These are phyloP conservation scores for Phytophthora vignae DNA, from an alignment of 352 stramenopile species.

Conservation along the genomic window DNA sequence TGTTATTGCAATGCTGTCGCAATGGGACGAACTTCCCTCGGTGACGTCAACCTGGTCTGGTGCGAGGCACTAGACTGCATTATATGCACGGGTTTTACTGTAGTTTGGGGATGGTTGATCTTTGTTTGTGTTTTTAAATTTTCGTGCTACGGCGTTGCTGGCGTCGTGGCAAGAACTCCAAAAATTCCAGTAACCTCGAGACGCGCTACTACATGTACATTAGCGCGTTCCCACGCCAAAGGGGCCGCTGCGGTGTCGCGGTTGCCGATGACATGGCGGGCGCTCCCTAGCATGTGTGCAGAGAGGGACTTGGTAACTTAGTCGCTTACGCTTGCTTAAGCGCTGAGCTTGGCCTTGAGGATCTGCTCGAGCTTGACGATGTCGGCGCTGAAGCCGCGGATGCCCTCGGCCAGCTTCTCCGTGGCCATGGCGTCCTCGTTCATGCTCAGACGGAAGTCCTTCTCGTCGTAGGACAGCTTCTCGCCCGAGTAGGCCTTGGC, in stretches of 20 bases:
- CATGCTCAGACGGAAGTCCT: conserved; percentile 97
- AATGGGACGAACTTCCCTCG: conserved; percentile 2
- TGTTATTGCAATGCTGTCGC: too few species aligned
- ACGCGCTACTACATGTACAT: not conserved
- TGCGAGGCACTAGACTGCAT: not conserved
- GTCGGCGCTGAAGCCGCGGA: conserved; percentile 96
- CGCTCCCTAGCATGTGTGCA: not conserved
- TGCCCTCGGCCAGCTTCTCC: conserved; percentile 98
- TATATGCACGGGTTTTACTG: too few species aligned
- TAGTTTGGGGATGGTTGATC: conserved; percentile 5
- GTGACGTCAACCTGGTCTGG: not conserved
- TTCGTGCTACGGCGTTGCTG: conserved; percentile 12
- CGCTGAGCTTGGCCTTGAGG: conserved; percentile 95
- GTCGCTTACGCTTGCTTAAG: conserved; percentile 43
- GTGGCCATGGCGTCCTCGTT: conserved; percentile 98
- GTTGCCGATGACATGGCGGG: not conserved
- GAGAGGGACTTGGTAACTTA: not conserved
- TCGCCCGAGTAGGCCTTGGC: conserved; percentile 75
- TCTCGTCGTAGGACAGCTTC: conserved; percentile 92
- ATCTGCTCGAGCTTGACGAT: conserved; percentile 99
- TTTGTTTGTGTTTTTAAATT: conserved; percentile 20
- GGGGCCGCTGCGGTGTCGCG: not conserved
- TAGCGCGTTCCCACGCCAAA: conserved; percentile 3
- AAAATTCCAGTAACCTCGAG: conserved; percentile 25
- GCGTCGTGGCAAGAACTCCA: conserved; percentile 17